phyloP scores from a whole-genome alignment of 805 yeast genomes.

The Candida hungchunana region DNA sequence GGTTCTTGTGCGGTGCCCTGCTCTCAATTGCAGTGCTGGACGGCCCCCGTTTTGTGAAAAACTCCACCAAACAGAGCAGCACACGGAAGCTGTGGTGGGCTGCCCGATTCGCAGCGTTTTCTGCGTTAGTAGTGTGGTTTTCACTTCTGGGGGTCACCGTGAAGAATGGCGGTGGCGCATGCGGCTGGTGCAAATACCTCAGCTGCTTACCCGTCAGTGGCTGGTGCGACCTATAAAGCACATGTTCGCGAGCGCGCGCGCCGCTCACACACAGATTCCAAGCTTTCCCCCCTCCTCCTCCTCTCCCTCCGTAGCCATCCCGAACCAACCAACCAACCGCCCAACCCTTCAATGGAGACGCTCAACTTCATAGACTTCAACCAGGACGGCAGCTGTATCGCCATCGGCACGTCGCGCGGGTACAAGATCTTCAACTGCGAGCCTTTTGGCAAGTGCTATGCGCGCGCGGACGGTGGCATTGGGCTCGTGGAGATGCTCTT shows the following conservation, averaged over 20 bases:
- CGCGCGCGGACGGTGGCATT: constrained; percentile 44
- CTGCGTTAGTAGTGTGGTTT: constrained; percentile 45
- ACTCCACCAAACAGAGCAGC: too few relatives aligned
- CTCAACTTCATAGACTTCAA: constrained; percentile 60
- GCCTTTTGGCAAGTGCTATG: constrained; percentile 54
- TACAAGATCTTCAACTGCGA: constrained; percentile 68
- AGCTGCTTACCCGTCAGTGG: constrained; percentile 66
- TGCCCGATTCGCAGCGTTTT: constrained; percentile 42
- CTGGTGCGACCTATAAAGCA: constrained; percentile 49
- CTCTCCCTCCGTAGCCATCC: background rate
- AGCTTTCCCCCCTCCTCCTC: background rate
- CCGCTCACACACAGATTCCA: background rate
- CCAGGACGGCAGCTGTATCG: constrained; percentile 69
- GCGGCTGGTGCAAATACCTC: constrained; percentile 72
- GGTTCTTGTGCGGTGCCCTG: constrained; percentile 58
- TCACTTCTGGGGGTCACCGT: constrained; percentile 46
- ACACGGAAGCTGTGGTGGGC: constrained; percentile 53
- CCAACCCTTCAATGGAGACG: constrained; percentile 10
- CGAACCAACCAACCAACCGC: background rate
- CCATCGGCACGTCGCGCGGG: constrained; percentile 61
- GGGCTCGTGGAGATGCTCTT: constrained; percentile 76
- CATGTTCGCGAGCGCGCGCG: background rate
- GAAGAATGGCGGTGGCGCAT: constrained; percentile 44
- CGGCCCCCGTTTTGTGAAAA: constrained; percentile 49
- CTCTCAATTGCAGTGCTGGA: constrained; percentile 46